Conservation (phyloP, 345 rosid genomes). For the Nasturtium officinale region DNA sequence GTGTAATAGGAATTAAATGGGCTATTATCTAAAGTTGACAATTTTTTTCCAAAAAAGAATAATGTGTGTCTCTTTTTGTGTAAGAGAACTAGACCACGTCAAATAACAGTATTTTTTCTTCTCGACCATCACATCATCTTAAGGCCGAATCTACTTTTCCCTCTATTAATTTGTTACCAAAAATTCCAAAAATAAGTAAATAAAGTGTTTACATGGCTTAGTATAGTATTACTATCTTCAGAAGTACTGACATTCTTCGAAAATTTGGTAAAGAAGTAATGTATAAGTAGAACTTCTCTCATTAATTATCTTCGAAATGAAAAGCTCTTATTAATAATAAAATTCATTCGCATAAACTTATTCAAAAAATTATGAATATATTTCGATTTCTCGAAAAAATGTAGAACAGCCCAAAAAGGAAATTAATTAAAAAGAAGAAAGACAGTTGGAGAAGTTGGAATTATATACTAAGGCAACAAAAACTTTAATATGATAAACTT, state of each 20-base stretch:
- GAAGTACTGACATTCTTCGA: no score
- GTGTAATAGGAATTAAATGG: background rate
- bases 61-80: background rate
- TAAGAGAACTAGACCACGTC: constrained; percentile 26
- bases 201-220: background rate
- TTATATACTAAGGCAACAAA: background rate
- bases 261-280: no score
- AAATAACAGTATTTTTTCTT: background rate
- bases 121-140: background rate
- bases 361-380: background rate
- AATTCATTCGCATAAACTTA: no score
- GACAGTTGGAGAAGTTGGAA: background rate
- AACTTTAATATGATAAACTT: background rate
- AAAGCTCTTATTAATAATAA: background rate
- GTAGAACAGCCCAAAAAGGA: background rate
- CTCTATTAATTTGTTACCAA: background rate
- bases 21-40: background rate
- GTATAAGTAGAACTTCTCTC: background rate
- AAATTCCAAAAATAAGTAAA: background rate
- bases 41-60: no score
- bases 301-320: background rate
- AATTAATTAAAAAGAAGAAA: background rate
- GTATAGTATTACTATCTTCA: background rate
- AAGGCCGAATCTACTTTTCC: constrained; percentile 21
- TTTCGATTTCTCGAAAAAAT: background rate